A percentile compares a stretch with the other conserved stretches of the same genome.
phyloP scores from a whole-genome alignment of 306 rosid genomes.

The Trifolium subterraneum region DNA sequence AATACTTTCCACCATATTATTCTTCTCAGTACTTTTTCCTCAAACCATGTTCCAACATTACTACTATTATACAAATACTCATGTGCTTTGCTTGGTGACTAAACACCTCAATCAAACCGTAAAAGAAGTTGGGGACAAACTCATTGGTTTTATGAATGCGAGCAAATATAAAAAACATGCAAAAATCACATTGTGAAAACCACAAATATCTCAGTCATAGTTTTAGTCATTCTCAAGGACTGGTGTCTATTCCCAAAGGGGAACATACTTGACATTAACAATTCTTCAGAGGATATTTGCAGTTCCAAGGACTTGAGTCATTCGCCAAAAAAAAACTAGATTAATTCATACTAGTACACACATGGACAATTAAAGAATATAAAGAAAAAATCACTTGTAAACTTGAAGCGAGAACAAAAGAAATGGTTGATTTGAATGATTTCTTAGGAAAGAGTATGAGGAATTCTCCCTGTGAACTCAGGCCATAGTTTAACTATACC shows the following conservation, averaged over 20 bases:
- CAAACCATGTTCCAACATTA: conserved; percentile 5
- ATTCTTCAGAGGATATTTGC: background rate
- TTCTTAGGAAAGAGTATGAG: background rate
- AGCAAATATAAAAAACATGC: background rate
- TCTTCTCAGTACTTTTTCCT: conserved; percentile 5
- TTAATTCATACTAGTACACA: background rate
- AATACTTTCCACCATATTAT: conserved; percentile 9
- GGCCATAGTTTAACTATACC: background rate
- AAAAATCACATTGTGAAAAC: conserved; percentile 2
- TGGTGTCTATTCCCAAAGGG: background rate
- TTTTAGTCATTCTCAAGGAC: conserved; percentile 9
- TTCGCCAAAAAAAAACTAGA: background rate
- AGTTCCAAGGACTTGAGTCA: background rate
- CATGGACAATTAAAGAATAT: background rate
- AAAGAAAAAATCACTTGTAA: background rate
- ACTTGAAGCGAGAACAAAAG: background rate
- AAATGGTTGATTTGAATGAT: background rate
- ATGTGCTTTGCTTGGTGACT: background rate
- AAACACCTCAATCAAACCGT: background rate
- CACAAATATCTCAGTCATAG: background rate
- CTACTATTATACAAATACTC: background rate
- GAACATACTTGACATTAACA: background rate
- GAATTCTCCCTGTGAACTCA: conserved; percentile 2
- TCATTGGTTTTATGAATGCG: background rate
- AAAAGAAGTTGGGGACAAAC: background rate